Evolutionary conservation across 352 stramenopile species (phyloP).

Genomic region (Phytopythium oedochilum): DNA sequence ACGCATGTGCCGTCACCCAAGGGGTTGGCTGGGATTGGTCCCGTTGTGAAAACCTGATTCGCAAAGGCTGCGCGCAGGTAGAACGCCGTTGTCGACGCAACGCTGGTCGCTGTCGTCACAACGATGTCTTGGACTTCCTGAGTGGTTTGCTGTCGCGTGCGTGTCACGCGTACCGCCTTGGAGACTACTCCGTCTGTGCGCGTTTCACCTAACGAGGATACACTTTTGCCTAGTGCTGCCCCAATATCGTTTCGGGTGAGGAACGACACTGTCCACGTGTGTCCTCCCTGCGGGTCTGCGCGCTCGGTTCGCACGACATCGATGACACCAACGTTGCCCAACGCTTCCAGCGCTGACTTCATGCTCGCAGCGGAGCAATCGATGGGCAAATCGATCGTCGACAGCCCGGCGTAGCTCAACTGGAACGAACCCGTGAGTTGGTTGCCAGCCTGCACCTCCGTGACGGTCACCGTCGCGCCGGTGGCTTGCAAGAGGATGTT

Average conservation of each 20-base stretch:
- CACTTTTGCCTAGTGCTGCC: slow-evolving; percentile 20
- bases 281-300: slow-evolving; percentile 83
- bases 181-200: slow-evolving; percentile 40
- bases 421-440: slow-evolving; percentile 68
- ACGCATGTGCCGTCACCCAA: slow-evolving; percentile 62
- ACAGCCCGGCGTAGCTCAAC: slow-evolving; percentile 29
- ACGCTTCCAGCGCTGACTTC: slow-evolving; percentile 48
- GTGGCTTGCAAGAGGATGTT: slow-evolving; percentile 30
- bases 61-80: slow-evolving; percentile 39
- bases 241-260: slow-evolving; percentile 61
- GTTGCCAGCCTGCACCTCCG: slow-evolving; percentile 40
- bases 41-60: slow-evolving; percentile 51
- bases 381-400: slow-evolving; percentile 73
- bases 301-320: slow-evolving; percentile 51
- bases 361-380: slow-evolving; percentile 73
- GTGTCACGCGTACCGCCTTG: slow-evolving; percentile 40
- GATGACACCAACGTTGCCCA: slow-evolving; percentile 46
- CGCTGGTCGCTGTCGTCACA: slow-evolving; percentile 38
- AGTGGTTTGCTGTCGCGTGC: slow-evolving; percentile 34
- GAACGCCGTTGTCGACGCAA: slow-evolving; percentile 36
- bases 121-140: slow-evolving; percentile 67
- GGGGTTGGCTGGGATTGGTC: slow-evolving; percentile 78
- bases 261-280: slow-evolving; percentile 95
- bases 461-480: slow-evolving; percentile 32
- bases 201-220: slow-evolving; percentile 42